A percentile compares a stretch with the other conserved stretches of the same genome.
phyloP scores from a whole-genome alignment of 169 alveolate species.

The Babesia gibsoni region DNA sequence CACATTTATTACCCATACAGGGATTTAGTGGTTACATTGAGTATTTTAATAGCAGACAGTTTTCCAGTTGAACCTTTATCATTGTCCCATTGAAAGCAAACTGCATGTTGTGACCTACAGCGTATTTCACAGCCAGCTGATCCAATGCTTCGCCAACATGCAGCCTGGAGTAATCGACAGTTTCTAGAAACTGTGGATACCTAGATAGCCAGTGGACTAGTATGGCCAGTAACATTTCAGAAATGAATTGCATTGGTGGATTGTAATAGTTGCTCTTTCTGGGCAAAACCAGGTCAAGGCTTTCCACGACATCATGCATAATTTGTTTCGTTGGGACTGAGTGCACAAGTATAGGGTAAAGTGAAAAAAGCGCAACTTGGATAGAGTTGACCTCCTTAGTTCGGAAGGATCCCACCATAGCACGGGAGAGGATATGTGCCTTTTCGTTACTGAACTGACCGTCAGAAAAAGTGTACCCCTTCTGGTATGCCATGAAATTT shows the following conservation, averaged over 20 bases:
- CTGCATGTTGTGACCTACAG: conserved; percentile 24
- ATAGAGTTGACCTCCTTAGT: conserved; percentile 1
- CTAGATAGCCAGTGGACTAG: conserved; percentile 29
- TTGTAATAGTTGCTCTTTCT: neutral
- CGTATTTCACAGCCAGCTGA: conserved; percentile 20
- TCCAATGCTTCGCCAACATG: conserved; percentile 5
- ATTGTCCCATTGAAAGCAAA: conserved; percentile 54
- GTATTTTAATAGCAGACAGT: neutral
- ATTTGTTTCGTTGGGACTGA: conserved; percentile 34
- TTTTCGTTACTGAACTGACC: conserved; percentile 7
- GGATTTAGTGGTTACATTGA: too few relatives aligned
- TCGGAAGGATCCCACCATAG: conserved; percentile 3
- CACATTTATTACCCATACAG: neutral
- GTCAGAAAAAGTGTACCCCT: conserved; percentile 46
- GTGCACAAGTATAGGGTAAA: conserved; percentile 52
- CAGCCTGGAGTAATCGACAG: neutral
- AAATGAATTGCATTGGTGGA: conserved; percentile 17
- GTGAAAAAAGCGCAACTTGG: conserved; percentile 49
- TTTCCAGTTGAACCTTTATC: conserved; percentile 16
- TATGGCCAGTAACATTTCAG: conserved; percentile 39
- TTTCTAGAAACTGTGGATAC: conserved; percentile 18
- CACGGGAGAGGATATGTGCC: neutral
- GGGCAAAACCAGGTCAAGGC: conserved; percentile 1
- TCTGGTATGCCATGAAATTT: conserved; percentile 30
- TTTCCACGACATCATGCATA: conserved; percentile 8